Evolutionary conservation across 495 filamentous ascomycete species (phyloP).

Genomic region (Chaetomium tenue): DNA sequence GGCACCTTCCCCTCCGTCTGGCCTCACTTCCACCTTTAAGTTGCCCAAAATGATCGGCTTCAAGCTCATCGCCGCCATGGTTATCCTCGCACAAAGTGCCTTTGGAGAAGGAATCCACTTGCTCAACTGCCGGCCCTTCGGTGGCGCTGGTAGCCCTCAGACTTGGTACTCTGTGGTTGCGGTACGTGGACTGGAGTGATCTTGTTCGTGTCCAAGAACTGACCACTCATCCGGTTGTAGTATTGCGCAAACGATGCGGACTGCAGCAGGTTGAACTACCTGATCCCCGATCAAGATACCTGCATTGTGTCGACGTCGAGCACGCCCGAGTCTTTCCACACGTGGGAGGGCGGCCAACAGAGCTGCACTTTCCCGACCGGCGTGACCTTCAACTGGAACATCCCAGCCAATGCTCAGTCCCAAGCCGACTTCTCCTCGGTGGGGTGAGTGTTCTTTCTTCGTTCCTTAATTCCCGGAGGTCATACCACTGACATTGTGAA

Average conservation of each 20-base stretch:
- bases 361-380: neutral
- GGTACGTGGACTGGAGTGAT: neutral
- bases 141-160: neutral
- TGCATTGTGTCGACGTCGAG: neutral
- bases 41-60: neutral
- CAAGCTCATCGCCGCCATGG: neutral
- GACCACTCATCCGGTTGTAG: neutral
- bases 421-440: neutral
- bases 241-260: slow-evolving; percentile 6
- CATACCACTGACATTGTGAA: neutral
- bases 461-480: neutral
- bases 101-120: slow-evolving; percentile 1
- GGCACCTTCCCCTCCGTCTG: too few species aligned
- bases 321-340: neutral
- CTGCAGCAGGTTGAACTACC: neutral
- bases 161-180: neutral
- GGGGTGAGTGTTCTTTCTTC: neutral
- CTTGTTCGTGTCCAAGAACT: neutral
- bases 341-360: slow-evolving; percentile 1
- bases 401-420: neutral
- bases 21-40: neutral
- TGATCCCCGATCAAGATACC: neutral
- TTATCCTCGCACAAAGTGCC: neutral
- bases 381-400: slow-evolving; percentile 5
- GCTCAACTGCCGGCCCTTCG: neutral